Evolutionary conservation across 176 grass and related monocot species (phyloP).

Genomic region (Puya raimondii): DNA sequence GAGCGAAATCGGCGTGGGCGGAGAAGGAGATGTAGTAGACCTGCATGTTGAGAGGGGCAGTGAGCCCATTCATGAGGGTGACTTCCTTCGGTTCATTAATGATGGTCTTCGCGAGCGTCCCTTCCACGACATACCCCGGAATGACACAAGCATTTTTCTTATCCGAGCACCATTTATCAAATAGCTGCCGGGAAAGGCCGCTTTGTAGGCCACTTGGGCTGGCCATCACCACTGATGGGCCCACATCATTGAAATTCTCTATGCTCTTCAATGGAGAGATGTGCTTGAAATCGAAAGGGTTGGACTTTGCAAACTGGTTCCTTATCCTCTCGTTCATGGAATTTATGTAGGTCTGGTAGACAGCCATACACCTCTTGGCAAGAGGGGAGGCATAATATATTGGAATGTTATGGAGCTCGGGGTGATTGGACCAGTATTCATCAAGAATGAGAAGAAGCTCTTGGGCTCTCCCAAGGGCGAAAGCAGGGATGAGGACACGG

Average conservation of each 20-base stretch:
- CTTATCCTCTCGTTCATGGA: slow-evolving; percentile 96
- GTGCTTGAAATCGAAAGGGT: slow-evolving; percentile 89
- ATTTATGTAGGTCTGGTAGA: slow-evolving; percentile 97
- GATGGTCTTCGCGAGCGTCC: slow-evolving; percentile 83
- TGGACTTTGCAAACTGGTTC: slow-evolving; percentile 81
- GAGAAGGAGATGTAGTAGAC: slow-evolving; percentile 94
- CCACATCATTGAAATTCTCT: slow-evolving; percentile 88
- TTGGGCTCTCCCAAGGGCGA: slow-evolving; percentile 88
- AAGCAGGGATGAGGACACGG: slow-evolving; percentile 83
- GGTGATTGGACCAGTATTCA: slow-evolving; percentile 91
- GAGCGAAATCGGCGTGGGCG: slow-evolving; percentile 84
- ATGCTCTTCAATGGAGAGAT: slow-evolving; percentile 87
- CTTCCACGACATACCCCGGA: slow-evolving; percentile 88
- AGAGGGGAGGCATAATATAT: slow-evolving; percentile 95
- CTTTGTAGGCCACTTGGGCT: slow-evolving; percentile 81
- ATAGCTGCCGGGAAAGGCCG: slow-evolving; percentile 83
- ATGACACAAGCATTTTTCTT: slow-evolving; percentile 94
- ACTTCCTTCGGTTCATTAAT: slow-evolving; percentile 95
- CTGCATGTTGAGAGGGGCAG: slow-evolving; percentile 84
- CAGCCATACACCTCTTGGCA: slow-evolving; percentile 92
- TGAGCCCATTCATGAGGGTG: slow-evolving; percentile 74
- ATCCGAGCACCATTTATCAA: slow-evolving; percentile 93
- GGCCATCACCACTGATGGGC: slow-evolving; percentile 87
- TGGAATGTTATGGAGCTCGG: slow-evolving; percentile 87
- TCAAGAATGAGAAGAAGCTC: slow-evolving; percentile 84